Evolutionary conservation across 148 eudicot genomes (phyloP).

Genomic region (Rhododendron mucronatum): DNA sequence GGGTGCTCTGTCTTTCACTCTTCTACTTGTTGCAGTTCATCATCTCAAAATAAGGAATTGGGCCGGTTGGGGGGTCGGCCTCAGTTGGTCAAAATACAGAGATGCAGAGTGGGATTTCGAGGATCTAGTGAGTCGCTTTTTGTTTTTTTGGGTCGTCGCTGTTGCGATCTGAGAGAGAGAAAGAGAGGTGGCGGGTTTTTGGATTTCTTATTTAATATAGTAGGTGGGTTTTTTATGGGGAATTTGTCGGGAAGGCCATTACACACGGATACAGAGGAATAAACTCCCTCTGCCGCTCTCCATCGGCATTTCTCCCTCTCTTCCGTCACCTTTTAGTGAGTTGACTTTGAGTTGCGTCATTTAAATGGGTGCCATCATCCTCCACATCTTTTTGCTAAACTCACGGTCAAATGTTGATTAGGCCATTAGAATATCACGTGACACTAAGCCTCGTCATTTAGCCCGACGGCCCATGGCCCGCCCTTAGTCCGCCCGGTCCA

Average conservation of each 20-base stretch:
- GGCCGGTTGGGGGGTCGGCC: not conserved
- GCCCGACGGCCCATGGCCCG: no score
- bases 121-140: not conserved
- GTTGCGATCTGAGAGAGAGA: not conserved
- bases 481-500: no score
- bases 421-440: no score
- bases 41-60: slow-evolving; percentile 17
- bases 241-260: not conserved
- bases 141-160: not conserved
- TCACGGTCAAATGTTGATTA: no score
- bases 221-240: not conserved
- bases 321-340: not conserved
- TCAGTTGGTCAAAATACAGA: not conserved
- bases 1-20: slow-evolving; percentile 11
- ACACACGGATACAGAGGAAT: not conserved
- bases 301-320: not conserved
- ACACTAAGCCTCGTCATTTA: no score
- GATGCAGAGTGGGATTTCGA: not conserved
- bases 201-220: not conserved
- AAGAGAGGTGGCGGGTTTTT: not conserved
- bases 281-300: not conserved
- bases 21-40: slow-evolving; percentile 19
- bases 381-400: not conserved
- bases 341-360: not conserved
- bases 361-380: not conserved